These are phyloP conservation scores for Gentiana macrophylla DNA, from an alignment of 257 asterid genomes.

Conservation along the genomic window DNA sequence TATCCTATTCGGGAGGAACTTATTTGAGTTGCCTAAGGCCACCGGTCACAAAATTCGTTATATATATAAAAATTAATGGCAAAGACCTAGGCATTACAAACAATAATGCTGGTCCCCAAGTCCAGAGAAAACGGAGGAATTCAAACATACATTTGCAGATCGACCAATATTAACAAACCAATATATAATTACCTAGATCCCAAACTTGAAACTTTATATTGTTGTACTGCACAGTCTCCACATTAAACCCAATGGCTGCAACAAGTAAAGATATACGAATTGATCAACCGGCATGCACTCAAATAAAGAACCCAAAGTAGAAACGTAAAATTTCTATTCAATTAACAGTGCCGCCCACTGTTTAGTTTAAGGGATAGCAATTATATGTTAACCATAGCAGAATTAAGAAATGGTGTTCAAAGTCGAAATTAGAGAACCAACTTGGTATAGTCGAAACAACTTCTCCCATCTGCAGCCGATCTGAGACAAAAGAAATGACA, in stretches of 20 bases:
- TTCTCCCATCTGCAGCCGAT: constrained; percentile 98
- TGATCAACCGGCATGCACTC: constrained; percentile 10
- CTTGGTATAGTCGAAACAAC: constrained; percentile 97
- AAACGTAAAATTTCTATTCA: not conserved
- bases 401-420: not conserved
- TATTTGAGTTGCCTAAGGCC: too few species aligned
- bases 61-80: too few species aligned
- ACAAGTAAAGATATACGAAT: constrained; percentile 5
- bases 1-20: too few species aligned
- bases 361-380: not conserved
- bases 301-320: not conserved
- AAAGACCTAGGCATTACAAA: too few species aligned
- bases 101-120: too few species aligned
- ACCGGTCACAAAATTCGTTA: too few species aligned
- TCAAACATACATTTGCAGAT: too few species aligned
- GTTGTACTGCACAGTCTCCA: constrained; percentile 88
- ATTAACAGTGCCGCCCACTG: too few species aligned
- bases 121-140: too few species aligned
- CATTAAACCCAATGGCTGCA: constrained; percentile 93
- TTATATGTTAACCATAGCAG: not conserved
- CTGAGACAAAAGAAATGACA: constrained; percentile 25
- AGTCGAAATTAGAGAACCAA: constrained; percentile 23
- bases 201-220: constrained; percentile 84
- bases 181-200: constrained; percentile 61
- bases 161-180: too few species aligned